Conservation (phyloP, 78 protist genomes). For the Mastigamoeba balamuthi region DNA sequence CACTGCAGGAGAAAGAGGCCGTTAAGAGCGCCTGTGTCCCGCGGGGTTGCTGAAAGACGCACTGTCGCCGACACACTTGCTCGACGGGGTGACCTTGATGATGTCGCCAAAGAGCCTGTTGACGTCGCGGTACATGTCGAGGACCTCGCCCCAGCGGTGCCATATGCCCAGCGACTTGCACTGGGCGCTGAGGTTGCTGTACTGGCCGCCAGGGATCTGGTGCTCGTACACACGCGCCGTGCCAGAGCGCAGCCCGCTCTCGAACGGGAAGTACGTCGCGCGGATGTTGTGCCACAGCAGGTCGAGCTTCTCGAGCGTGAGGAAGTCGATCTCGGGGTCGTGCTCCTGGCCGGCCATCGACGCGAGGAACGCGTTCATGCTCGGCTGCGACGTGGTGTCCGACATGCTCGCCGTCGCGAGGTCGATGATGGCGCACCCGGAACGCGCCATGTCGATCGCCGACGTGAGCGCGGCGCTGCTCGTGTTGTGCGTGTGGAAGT, state of each 20-base stretch:
- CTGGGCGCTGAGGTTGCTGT: constrained; percentile 78
- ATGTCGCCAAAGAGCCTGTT: constrained; percentile 73
- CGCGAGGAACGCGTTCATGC: constrained; percentile 54
- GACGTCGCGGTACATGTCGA: constrained; percentile 43
- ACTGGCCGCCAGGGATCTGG: constrained; percentile 91
- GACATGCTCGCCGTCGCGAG: constrained; percentile 61
- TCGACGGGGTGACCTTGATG: constrained; percentile 75
- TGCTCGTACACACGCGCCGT: constrained; percentile 58
- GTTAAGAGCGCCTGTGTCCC: no score
- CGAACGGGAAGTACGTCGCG: constrained; percentile 10
- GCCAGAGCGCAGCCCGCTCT: constrained; percentile 1
- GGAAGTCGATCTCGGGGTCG: constrained; percentile 13
- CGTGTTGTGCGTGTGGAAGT: constrained; percentile 83
- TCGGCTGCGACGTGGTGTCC: constrained; percentile 76
- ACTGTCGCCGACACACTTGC: constrained; percentile 35
- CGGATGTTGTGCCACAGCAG: constrained; percentile 49
- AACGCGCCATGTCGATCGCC: neutral
- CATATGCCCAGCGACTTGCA: constrained; percentile 45
- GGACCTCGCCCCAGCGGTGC: constrained; percentile 53
- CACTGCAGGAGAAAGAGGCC: constrained; percentile 1
- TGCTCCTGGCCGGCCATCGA: constrained; percentile 1
- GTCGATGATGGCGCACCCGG: constrained; percentile 10
- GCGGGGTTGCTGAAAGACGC: no score
- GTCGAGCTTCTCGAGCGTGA: neutral
- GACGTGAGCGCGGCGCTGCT: constrained; percentile 16